Evolutionary conservation across 192 early-diverging fungal species (phyloP), one percentile per base, ranked within the genome.

Genomic region (Coemansia sp.): DNA sequence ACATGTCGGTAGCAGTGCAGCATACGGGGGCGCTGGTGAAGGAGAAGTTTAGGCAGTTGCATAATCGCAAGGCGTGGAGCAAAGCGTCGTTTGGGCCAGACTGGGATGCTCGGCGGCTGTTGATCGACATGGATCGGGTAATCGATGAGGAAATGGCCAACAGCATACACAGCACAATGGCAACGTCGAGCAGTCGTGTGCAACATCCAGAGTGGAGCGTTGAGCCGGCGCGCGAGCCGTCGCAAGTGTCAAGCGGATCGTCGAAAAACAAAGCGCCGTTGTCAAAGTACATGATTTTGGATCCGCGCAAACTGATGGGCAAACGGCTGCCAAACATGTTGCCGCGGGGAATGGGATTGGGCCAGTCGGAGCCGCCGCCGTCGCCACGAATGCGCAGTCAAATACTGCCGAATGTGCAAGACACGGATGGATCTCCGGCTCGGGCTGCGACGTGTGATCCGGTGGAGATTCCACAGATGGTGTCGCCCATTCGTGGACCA

Each of bases 11-110:
- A 11, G 82, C 68, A 10, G 69, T 83, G 3, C 76, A 78, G 54
- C 82, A 83, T 38, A 83, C 82, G 1, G 82, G 82, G 4, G 76
- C 82, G 5, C 70, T 83, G 62, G 76, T 83, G 37, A 75, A 72
- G 63, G 82, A 83, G 26, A 83, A 83, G 67, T 69, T 83, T 49
- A 56, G 74, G 4, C 82, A 83, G 70, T 62, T 83, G 49, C 75
- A 82, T 41, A 76, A 67, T 53, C 72, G 73, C 66, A 82, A 82
- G 70, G 70, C 79, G 2, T 82, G 78, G 78, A 81, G 65, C 49
- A 82, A 72, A 64, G n/a, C 72, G 9, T 74, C 72, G 27, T 74
- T 74, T 60, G 77, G 77, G 7, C 77, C 77, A 0, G 77, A 80
- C 51, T 74, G 72, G 77, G 77, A 67, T 19, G 77, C 77, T 3